Base-by-base conservation (phyloP, 2,329 filamentous ascomycete species). In the Fusarium sp. region DNA sequence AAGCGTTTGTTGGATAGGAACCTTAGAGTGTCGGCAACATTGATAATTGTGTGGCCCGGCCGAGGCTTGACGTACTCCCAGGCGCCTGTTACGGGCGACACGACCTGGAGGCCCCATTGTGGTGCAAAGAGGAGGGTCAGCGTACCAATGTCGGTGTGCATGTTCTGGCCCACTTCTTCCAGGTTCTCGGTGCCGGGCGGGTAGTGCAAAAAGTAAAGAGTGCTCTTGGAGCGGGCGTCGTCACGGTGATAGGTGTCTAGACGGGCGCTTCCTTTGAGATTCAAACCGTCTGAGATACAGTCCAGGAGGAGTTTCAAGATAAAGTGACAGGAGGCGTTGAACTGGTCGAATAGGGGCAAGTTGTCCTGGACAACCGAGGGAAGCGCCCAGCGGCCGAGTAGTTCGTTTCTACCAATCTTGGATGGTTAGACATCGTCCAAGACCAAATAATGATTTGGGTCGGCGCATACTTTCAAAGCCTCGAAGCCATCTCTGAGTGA, bases 151-250 rank as follows among this genome's bases (percentile, higher is more conserved):
- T 72, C 68, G 2, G 69, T 72, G 16, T 72, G 68, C 60, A 71
- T 71, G 31, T 68, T 71, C 20, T 73, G 69, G 0, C 69, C 69
- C 4, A 73, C 70, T 35, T 73, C 31, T 8, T 62, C 60, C 3
- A 42, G 61, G 5, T 63, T 54, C 31, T 66, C 60, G 0, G 37
- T 29, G 6, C 60, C 60, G 10, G 61, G 61, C 1, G 68, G 68
- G 34, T 70, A 70, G 54, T 70, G 66, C 0, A 70, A 24, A 5
- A 70, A 69, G 45, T 69, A 70, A 10, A 70, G 45, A 0, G 60
- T 70, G 37, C 68, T 70, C 35, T 70, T 70, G 37, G 68, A 70
- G 8, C 66, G 68, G 2, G 24, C 14, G 27, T 70, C 61, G 3
- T 70, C 68, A 9, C 59, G 59, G 18, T 70, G 68, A n/a, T 61